A percentile compares a stretch with the other conserved stretches of the same genome.
phyloP scores from a whole-genome alignment of 768 basidiomycete genomes.

The Suillus clintonianus region DNA sequence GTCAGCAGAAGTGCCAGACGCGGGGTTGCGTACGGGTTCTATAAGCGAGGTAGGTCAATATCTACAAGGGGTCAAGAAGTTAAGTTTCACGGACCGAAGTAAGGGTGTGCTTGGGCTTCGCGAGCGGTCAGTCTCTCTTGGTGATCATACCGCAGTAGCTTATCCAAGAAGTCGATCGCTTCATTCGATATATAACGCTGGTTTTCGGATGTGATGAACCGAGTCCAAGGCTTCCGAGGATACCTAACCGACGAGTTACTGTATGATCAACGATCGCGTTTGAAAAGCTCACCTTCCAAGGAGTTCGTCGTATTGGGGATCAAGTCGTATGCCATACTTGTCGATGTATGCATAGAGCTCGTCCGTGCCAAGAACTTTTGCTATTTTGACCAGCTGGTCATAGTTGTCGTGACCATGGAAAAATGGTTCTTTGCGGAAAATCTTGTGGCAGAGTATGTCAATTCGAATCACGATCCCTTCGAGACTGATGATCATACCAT shows the following conservation, averaged over 20 bases:
- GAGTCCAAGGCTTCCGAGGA: conserved; percentile 92
- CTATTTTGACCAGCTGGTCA: conserved; percentile 97
- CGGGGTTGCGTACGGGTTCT: conserved; percentile 69
- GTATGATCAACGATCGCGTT: conserved; percentile 10
- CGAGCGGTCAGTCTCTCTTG: conserved; percentile 94
- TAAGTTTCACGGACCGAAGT: conserved; percentile 66
- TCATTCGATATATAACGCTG: conserved; percentile 96
- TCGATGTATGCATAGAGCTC: conserved; percentile 91
- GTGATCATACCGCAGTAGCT: conserved; percentile 94
- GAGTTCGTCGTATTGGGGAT: conserved; percentile 94
- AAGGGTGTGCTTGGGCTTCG: conserved; percentile 90
- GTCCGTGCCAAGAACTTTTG: conserved; percentile 96
- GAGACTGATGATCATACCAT: conserved; percentile 63
- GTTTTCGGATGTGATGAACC: conserved; percentile 94
- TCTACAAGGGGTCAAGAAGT: conserved; percentile 10
- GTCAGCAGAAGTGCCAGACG: conserved; percentile 45
- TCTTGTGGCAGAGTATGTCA: conserved; percentile 47
- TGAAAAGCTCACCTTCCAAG: conserved; percentile 65
- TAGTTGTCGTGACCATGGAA: conserved; percentile 99
- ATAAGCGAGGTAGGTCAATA: conserved; percentile 19
- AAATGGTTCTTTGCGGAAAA: conserved; percentile 98
- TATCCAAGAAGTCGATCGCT: conserved; percentile 94
- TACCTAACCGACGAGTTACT: conserved; percentile 51
- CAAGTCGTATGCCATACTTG: conserved; percentile 94
- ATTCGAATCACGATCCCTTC: not conserved